Conservation (phyloP, 371 early-diverging fungal species). For the Furculomyces boomerangus region DNA sequence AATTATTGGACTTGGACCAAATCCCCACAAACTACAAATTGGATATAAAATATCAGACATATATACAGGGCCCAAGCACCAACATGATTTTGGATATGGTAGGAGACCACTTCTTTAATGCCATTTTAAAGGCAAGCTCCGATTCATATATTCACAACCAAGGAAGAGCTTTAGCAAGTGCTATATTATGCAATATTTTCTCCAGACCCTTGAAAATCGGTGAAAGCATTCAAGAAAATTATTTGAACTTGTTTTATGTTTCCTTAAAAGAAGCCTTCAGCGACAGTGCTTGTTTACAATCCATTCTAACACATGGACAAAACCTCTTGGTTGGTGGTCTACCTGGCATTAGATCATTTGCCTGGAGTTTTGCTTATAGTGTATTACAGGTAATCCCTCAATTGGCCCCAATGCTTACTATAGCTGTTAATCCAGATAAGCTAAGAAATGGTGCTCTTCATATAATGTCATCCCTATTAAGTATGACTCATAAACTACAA, state of each 20-base stretch:
- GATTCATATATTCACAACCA: neutral
- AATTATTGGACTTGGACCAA: neutral
- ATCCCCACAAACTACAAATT: neutral
- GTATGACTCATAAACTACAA: neutral
- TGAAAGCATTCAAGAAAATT: neutral
- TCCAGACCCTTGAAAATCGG: neutral
- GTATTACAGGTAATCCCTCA: neutral
- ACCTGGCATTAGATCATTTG: neutral
- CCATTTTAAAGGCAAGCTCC: neutral
- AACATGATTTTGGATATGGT: constrained; percentile 1
- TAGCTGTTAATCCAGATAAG: neutral
- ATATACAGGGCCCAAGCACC: constrained; percentile 1
- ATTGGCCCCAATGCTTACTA: neutral
- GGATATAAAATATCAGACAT: constrained; percentile 1
- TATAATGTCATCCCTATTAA: neutral
- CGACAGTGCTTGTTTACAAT: neutral
- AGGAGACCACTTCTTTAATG: neutral
- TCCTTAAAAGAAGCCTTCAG: neutral
- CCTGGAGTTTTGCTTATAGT: neutral
- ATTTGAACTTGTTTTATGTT: neutral
- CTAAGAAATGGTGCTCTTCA: neutral
- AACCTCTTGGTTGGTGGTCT: neutral
- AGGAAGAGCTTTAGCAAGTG: neutral
- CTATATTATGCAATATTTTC: constrained; percentile 1
- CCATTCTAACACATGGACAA: neutral